Evolutionary conservation across 2,329 filamentous ascomycete genomes (phyloP).

Genomic region (Pseudopyrenochaeta lycopersici): DNA sequence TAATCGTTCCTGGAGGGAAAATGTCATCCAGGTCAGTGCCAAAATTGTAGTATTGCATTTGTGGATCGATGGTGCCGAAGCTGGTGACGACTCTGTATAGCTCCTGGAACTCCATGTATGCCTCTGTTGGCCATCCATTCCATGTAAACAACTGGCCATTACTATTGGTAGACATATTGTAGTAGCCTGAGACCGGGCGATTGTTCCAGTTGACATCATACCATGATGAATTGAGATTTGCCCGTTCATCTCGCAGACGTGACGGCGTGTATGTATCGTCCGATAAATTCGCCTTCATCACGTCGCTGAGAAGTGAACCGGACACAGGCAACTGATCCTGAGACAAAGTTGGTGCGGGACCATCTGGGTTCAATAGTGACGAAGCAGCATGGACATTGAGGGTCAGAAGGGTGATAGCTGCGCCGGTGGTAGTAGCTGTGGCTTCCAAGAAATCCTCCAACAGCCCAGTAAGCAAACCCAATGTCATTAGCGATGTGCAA

Average conservation of each 20-base stretch:
- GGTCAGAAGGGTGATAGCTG: conserved; percentile 62
- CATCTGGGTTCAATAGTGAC: conserved; percentile 45
- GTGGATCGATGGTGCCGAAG: conserved; percentile 66
- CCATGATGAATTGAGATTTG: conserved; percentile 68
- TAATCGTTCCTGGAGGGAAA: conserved; percentile 60
- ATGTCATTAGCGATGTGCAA: conserved; percentile 63
- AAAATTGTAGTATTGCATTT: conserved; percentile 66
- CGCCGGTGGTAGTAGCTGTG: conserved; percentile 65
- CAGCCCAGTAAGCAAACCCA: conserved; percentile 60
- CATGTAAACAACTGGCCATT: conserved; percentile 56
- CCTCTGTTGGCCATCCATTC: conserved; percentile 71
- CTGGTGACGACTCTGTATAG: conserved; percentile 64
- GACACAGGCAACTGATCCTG: conserved; percentile 55
- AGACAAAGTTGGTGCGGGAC: conserved; percentile 52
- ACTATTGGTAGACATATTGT: conserved; percentile 50
- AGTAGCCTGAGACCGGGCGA: conserved; percentile 63
- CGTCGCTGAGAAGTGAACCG: conserved; percentile 56
- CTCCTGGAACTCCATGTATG: conserved; percentile 64
- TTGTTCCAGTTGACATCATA: conserved; percentile 53
- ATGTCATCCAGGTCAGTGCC: conserved; percentile 59
- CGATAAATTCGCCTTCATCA: conserved; percentile 59
- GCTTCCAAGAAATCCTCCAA: conserved; percentile 62
- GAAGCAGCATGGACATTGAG: conserved; percentile 68
- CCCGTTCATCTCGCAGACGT: conserved; percentile 60
- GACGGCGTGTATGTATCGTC: conserved; percentile 64